phyloP scores from a whole-genome alignment of 495 filamentous ascomycete genomes.

The Hyaloscypha finlandica region DNA sequence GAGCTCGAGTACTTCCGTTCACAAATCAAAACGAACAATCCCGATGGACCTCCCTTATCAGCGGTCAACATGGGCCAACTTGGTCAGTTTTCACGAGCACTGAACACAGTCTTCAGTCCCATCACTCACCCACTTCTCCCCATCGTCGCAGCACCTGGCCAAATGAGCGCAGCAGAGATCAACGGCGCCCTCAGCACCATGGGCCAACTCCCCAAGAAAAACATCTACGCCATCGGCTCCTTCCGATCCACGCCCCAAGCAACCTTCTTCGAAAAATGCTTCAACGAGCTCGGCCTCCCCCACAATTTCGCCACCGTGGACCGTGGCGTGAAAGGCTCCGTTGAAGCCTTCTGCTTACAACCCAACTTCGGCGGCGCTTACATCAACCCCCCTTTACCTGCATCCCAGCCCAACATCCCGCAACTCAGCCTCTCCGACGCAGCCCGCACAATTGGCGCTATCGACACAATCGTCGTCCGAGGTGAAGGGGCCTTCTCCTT shows the following conservation, averaged over 20 bases:
- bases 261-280: conserved; percentile 84
- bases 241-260: conserved; percentile 71
- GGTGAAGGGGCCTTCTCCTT: conserved; percentile 43
- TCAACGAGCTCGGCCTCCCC: conserved; percentile 84
- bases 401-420: conserved; percentile 58
- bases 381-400: conserved; percentile 67
- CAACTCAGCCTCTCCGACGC: conserved; percentile 60
- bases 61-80: conserved; percentile 85
- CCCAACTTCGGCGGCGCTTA: conserved; percentile 78
- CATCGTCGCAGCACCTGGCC: conserved; percentile 81
- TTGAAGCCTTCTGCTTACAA: conserved; percentile 67
- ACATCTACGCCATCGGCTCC: conserved; percentile 76
- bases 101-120: conserved; percentile 83
- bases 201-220: conserved; percentile 76
- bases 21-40: conserved; percentile 64
- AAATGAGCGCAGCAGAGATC: conserved; percentile 81
- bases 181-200: conserved; percentile 76
- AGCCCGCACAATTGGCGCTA: conserved; percentile 70
- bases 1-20: conserved; percentile 87
- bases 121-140: conserved; percentile 83
- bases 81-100: conserved; percentile 75
- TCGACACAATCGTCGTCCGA: conserved; percentile 76
- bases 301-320: conserved; percentile 78
- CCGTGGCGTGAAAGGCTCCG: conserved; percentile 60
- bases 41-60: conserved; percentile 68